Percentiles rank a stretch among this genome's conserved stretches.
phyloP scores from a whole-genome alignment of 73 alveolate species.

The Durusdinium trenchii region DNA sequence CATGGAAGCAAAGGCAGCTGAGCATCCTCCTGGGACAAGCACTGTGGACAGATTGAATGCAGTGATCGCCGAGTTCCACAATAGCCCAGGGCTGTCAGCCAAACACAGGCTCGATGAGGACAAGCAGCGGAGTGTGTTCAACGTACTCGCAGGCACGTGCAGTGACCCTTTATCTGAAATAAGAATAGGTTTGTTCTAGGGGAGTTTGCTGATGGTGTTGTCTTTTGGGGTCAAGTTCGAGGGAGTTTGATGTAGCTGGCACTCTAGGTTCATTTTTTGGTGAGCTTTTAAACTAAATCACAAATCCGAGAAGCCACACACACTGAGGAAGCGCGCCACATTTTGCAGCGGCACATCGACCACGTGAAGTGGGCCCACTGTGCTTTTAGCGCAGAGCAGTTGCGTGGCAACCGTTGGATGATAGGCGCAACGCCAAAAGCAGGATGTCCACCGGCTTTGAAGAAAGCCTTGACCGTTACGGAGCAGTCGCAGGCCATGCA shows the following conservation, averaged over 20 bases:
- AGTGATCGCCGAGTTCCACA: not conserved
- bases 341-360: slow-evolving; percentile 21
- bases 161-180: not conserved
- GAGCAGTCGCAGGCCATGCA: not conserved
- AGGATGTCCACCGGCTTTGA: not conserved
- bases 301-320: too few species aligned
- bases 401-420: slow-evolving; percentile 15
- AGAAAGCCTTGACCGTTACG: not conserved
- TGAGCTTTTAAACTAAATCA: too few species aligned
- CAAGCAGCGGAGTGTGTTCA: not conserved
- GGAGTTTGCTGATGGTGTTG: not conserved
- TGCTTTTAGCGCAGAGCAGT: slow-evolving; percentile 2
- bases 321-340: not conserved
- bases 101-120: slow-evolving; percentile 27
- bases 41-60: not conserved
- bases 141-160: not conserved
- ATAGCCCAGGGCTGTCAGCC: not conserved
- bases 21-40: not conserved
- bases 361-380: slow-evolving; percentile 27
- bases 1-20: not conserved
- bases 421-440: not conserved
- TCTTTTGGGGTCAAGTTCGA: not conserved
- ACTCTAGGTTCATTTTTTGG: too few species aligned
- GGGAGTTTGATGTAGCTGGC: too few species aligned
- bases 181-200: not conserved